Evolutionary conservation across 148 eudicot genomes (phyloP).

Genomic region (Rhododendron henanense): DNA sequence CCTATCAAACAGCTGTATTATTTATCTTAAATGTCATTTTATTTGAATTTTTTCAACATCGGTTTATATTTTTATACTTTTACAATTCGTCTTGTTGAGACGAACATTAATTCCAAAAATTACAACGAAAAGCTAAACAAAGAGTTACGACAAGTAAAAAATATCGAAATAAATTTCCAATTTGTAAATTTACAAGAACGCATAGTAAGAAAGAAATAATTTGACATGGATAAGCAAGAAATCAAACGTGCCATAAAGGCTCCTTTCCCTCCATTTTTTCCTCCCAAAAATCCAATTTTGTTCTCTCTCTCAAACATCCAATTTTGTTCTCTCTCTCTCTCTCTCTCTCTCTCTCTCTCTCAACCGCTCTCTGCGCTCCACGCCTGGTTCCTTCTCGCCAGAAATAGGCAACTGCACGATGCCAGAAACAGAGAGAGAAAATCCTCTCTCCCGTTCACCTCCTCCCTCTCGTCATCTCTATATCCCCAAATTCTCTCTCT

Average conservation of each 20-base stretch:
- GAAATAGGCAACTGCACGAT: neutral
- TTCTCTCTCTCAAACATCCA: neutral
- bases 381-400: neutral
- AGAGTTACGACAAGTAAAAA: too few relatives aligned
- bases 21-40: too few relatives aligned
- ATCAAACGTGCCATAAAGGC: neutral
- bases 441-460: neutral
- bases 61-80: too few relatives aligned
- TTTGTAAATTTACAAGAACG: too few relatives aligned
- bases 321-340: too few relatives aligned
- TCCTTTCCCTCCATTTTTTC: neutral
- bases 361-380: constrained; percentile 8
- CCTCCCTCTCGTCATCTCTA: neutral
- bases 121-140: too few relatives aligned
- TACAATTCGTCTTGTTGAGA: too few relatives aligned
- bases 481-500: neutral
- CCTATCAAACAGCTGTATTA: too few relatives aligned
- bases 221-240: neutral
- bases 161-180: too few relatives aligned
- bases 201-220: neutral
- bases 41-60: too few relatives aligned
- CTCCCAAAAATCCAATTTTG: neutral
- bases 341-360: neutral
- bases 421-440: neutral
- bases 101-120: too few relatives aligned